A percentile compares a stretch with the other conserved stretches of the same genome.
These are phyloP conservation scores for Senna siamea DNA, from an alignment of 306 rosid species.

Conservation along the genomic window DNA sequence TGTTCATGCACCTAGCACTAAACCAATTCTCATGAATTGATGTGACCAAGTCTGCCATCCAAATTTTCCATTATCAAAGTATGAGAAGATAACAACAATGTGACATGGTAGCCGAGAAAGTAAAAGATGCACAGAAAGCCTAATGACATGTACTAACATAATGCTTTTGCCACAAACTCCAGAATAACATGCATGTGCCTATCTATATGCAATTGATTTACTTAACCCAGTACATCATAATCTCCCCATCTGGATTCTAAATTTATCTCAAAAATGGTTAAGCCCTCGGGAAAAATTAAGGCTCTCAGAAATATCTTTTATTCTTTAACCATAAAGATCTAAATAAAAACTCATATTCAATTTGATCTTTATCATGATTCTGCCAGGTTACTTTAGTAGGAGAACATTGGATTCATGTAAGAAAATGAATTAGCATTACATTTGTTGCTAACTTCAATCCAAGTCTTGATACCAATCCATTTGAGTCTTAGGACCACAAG, in stretches of 20 bases:
- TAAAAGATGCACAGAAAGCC: constrained; percentile 15
- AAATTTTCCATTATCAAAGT: constrained; percentile 38
- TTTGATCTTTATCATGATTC: constrained; percentile 11
- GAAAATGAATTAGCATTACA: constrained; percentile 13
- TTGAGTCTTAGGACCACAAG: not conserved
- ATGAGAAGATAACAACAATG: constrained; percentile 33
- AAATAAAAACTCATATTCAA: not conserved
- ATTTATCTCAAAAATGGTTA: constrained; percentile 9
- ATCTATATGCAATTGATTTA: constrained; percentile 25
- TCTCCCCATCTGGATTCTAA: constrained; percentile 22
- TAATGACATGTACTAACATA: constrained; percentile 23
- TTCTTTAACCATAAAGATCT: not conserved
- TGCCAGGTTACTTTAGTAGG: not conserved
- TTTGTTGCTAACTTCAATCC: constrained; percentile 1
- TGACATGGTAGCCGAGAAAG: constrained; percentile 1
- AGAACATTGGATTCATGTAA: not conserved
- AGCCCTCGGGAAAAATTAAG: not conserved
- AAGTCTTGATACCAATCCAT: constrained; percentile 13
- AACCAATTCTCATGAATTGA: constrained; percentile 92
- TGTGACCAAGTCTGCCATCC: constrained; percentile 78
- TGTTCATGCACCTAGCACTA: constrained; percentile 92
- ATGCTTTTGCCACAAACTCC: not conserved
- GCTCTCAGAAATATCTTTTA: not conserved
- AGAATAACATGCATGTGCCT: constrained; percentile 21
- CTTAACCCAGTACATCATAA: not conserved